A percentile compares a stretch with the other conserved stretches of the same genome.
phyloP scores from a whole-genome alignment of 1,139 yeast genomes.

The Protomyces gravidus region DNA sequence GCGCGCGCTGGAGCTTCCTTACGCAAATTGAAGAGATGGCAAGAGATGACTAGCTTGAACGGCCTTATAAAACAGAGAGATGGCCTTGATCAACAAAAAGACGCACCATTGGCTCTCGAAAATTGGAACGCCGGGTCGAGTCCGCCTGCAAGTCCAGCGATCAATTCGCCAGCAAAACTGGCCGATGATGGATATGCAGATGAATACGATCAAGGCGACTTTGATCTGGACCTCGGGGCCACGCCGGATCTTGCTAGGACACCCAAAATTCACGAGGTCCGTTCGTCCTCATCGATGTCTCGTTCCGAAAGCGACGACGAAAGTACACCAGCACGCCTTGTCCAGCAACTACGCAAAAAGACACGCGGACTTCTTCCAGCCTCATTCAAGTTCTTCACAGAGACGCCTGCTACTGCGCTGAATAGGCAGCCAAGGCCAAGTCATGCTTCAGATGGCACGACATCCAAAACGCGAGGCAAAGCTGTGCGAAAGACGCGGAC shows the following conservation, averaged over 20 bases:
- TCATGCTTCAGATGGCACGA: not conserved
- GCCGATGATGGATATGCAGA: not conserved
- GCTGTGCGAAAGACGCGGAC: not conserved
- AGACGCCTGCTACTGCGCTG: not conserved
- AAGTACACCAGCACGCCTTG: not conserved
- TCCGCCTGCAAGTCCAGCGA: not conserved
- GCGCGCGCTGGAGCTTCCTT: not conserved
- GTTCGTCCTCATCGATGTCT: not conserved
- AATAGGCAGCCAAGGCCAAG: not conserved
- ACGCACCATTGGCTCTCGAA: not conserved
- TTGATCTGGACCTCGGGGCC: not conserved
- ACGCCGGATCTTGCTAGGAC: not conserved
- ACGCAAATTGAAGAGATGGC: not conserved
- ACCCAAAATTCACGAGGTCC: not conserved
- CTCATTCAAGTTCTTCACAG: not conserved
- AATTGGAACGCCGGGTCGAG: not conserved
- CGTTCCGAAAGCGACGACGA: not conserved
- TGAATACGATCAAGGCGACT: not conserved
- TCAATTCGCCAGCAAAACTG: not conserved
- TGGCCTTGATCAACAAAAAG: too few species aligned
- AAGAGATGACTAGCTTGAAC: not conserved
- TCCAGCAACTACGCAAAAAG: not conserved
- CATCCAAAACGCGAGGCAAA: not conserved
- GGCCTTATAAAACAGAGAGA: not conserved
- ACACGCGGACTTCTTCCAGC: not conserved